Evolutionary conservation across 2,329 filamentous ascomycete species (phyloP).

Genomic region (Aspergillus proliferans): DNA sequence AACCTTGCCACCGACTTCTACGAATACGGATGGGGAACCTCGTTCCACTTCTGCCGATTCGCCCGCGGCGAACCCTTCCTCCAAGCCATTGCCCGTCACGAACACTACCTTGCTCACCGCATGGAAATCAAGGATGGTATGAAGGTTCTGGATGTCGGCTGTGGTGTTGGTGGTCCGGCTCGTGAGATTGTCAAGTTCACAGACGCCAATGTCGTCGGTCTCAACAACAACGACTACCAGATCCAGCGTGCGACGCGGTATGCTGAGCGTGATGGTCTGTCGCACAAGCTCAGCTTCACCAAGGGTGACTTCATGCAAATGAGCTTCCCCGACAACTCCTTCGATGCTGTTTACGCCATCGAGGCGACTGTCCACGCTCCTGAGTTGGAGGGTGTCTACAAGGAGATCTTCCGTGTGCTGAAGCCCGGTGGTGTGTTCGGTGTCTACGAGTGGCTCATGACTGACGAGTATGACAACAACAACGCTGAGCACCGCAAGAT

Average conservation of each 20-base stretch:
- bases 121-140: conserved; percentile 81
- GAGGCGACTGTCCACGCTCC: conserved; percentile 96
- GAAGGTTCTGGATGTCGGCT: conserved; percentile 91
- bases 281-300: conserved; percentile 73
- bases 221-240: conserved; percentile 99
- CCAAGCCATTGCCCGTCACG: conserved; percentile 89
- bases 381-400: conserved; percentile 83
- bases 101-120: conserved; percentile 91
- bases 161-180: conserved; percentile 91
- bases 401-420: conserved; percentile 86
- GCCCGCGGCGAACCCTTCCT: conserved; percentile 78
- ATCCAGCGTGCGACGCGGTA: conserved; percentile 88
- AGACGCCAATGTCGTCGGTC: conserved; percentile 76
- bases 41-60: conserved; percentile 97
- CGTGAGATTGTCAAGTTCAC: conserved; percentile 96
- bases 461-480: conserved; percentile 83
- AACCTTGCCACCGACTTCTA: conserved; percentile 94
- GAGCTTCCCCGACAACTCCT: conserved; percentile 83
- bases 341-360: conserved; percentile 94
- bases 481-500: conserved; percentile 83
- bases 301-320: conserved; percentile 99
- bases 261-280: conserved; percentile 72
- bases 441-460: conserved; percentile 99
- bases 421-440: conserved; percentile 95
- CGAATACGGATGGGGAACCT: conserved; percentile 94